Evolutionary conservation across 495 filamentous ascomycete species (phyloP).

Genomic region (Aspergillus sclerotioniger): DNA sequence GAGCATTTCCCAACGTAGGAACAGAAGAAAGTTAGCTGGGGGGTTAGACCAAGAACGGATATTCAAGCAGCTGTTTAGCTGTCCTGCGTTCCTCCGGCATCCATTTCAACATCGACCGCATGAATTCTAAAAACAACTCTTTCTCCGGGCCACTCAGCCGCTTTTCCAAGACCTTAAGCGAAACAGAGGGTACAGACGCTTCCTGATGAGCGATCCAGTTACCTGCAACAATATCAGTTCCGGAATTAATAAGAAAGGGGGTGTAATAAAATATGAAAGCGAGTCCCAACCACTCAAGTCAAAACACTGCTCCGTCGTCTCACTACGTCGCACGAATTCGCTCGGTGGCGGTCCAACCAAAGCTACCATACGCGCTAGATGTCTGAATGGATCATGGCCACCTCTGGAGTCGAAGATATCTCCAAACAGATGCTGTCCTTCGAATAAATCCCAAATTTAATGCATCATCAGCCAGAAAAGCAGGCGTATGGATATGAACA

Average conservation of each 20-base stretch:
- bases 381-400: slow-evolving; percentile 33
- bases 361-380: slow-evolving; percentile 44
- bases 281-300: slow-evolving; percentile 27
- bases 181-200: slow-evolving; percentile 21
- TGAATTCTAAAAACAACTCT: slow-evolving; percentile 32
- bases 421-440: slow-evolving; percentile 42
- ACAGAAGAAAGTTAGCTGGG: neutral
- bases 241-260: slow-evolving; percentile 9
- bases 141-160: slow-evolving; percentile 32
- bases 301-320: slow-evolving; percentile 37
- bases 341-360: slow-evolving; percentile 44
- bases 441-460: slow-evolving; percentile 50
- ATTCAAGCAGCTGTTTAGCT: slow-evolving; percentile 35
- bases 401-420: slow-evolving; percentile 31
- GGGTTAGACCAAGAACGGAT: slow-evolving; percentile 28
- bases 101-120: slow-evolving; percentile 38
- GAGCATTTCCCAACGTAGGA: neutral
- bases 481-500: slow-evolving; percentile 5
- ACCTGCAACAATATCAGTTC: slow-evolving; percentile 22
- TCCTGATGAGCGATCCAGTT: slow-evolving; percentile 29
- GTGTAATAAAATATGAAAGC: slow-evolving; percentile 7
- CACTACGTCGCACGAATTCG: slow-evolving; percentile 35
- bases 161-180: slow-evolving; percentile 30
- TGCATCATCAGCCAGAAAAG: slow-evolving; percentile 16
- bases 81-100: slow-evolving; percentile 40